These are phyloP conservation scores for Neurospora sp. DNA, from an alignment of 495 filamentous ascomycete genomes.

Conservation along the genomic window DNA sequence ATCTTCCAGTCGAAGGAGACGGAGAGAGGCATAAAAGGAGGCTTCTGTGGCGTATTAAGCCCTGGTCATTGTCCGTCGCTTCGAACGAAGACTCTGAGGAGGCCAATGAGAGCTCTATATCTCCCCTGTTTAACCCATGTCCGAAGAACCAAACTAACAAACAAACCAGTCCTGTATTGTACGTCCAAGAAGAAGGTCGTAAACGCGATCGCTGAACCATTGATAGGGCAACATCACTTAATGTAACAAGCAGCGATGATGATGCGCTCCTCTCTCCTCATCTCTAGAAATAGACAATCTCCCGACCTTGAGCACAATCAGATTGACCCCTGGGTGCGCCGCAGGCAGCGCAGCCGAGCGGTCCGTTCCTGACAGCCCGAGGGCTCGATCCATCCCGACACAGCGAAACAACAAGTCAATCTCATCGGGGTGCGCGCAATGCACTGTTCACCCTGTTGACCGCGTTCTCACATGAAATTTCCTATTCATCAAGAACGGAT, in stretches of 20 bases:
- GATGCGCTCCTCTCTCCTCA: background rate
- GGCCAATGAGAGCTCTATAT: no score
- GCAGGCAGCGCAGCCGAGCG: background rate
- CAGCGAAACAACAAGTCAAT: background rate
- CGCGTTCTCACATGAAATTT: background rate
- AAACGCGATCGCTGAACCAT: background rate
- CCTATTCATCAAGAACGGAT: background rate
- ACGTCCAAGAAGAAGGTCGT: background rate
- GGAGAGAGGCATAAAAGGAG: no score
- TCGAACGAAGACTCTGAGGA: no score
- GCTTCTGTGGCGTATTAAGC: no score
- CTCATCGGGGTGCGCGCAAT: background rate
- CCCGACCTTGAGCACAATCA: background rate
- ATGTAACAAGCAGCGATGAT: background rate
- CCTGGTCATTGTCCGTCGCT: no score
- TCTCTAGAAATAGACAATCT: background rate
- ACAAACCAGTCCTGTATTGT: no score
- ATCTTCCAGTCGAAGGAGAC: no score
- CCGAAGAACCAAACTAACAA: no score
- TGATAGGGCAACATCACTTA: background rate
- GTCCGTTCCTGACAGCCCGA: background rate
- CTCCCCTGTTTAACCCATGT: no score
- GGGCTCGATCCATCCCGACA: background rate
- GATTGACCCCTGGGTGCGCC: background rate
- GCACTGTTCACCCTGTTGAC: background rate